A percentile compares a stretch with the other conserved stretches of the same genome.
These are phyloP conservation scores for Apiosordaria backusii DNA, from an alignment of 495 filamentous ascomycete genomes.

Conservation along the genomic window DNA sequence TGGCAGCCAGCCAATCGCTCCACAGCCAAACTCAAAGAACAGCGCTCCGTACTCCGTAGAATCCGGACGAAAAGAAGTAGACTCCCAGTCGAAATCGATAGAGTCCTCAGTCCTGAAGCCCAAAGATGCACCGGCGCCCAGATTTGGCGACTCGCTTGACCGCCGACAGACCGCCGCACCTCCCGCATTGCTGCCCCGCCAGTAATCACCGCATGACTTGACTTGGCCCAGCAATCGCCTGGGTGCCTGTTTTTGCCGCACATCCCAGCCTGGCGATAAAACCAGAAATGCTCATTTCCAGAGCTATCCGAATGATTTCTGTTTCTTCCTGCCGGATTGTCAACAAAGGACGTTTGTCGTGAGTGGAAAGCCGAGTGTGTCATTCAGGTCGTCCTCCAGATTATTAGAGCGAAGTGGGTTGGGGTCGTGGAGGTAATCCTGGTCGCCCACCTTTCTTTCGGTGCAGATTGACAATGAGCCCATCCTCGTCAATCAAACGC, in stretches of 20 bases:
- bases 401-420: neutral
- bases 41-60: neutral
- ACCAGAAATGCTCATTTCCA: neutral
- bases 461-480: neutral
- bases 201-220: slow-evolving; percentile 19
- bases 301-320: too few relatives aligned
- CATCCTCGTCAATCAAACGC: neutral
- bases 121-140: slow-evolving; percentile 1
- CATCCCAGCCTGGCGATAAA: neutral
- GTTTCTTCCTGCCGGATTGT: neutral
- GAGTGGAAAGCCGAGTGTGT: neutral
- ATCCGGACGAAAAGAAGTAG: too few relatives aligned
- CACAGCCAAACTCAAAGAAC: neutral
- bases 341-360: neutral
- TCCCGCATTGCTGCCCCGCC: slow-evolving; percentile 27
- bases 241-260: slow-evolving; percentile 2
- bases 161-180: slow-evolving; percentile 14
- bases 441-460: slow-evolving; percentile 18
- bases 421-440: slow-evolving; percentile 21
- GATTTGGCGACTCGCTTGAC: slow-evolving; percentile 23
- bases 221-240: neutral
- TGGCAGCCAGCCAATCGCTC: neutral
- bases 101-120: neutral
- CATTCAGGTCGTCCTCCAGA: neutral
- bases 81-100: neutral